Evolutionary conservation across 2,329 filamentous ascomycete genomes (phyloP).

Genomic region (Trichoderma pleuroti): DNA sequence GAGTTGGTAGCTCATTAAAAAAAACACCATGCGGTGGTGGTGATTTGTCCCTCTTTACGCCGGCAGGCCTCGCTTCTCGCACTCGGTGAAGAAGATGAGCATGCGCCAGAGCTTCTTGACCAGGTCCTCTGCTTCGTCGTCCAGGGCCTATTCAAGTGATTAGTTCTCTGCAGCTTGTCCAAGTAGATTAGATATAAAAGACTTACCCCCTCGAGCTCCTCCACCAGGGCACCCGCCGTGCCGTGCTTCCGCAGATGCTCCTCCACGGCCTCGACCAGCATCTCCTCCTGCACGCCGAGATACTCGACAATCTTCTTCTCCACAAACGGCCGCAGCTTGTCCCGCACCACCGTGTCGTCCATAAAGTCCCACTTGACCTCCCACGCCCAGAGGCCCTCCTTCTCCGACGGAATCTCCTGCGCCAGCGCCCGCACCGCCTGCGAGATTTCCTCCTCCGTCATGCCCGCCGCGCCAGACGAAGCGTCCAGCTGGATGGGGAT

Average conservation of each 20-base stretch:
- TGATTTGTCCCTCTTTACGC: conserved; percentile 43
- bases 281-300: conserved; percentile 91
- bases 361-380: conserved; percentile 88
- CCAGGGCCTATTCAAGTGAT: conserved; percentile 61
- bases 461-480: conserved; percentile 55
- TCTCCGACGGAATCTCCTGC: conserved; percentile 83
- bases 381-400: conserved; percentile 87
- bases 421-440: conserved; percentile 79
- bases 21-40: neutral
- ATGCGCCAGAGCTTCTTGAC: conserved; percentile 98
- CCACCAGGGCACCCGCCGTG: conserved; percentile 74
- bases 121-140: conserved; percentile 89
- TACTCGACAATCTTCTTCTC: conserved; percentile 98
- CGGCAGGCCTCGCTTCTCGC: conserved; percentile 82
- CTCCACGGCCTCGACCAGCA: conserved; percentile 89
- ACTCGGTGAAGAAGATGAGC: conserved; percentile 96
- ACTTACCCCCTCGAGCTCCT: conserved; percentile 78
- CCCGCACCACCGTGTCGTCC: conserved; percentile 73
- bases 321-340: conserved; percentile 89
- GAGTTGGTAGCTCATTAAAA: neutral
- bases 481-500: conserved; percentile 81
- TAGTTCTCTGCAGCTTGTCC: conserved; percentile 23
- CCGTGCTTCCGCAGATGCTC: conserved; percentile 76
- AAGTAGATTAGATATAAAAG: neutral
- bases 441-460: conserved; percentile 83